Evolutionary conservation across 116 monocot genomes (phyloP), one percentile per base, ranked within the genome.

Genomic region (Posidonia oceanica): DNA sequence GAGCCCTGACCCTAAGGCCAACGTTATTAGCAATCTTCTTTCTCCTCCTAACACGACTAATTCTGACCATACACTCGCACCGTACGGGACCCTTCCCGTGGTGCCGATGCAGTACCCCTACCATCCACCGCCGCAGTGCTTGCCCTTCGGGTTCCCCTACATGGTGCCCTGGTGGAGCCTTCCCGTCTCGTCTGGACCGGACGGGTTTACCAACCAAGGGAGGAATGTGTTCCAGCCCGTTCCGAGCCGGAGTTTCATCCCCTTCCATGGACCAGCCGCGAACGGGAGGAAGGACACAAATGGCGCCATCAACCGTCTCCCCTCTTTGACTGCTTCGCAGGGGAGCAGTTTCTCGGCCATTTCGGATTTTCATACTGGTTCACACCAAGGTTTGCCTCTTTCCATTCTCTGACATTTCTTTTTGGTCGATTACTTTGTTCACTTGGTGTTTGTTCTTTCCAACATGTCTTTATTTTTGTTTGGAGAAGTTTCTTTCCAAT

Each of bases 101-200:
- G 41, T 75, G 59, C 57, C 59, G 44, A 52, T 75, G 75, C 75
- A 52, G 14, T 67, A 42, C 67, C 58, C 74, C 12, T 52, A 41
- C 40, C 44, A 5, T 6, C 44, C 44, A 44, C n/a, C n/a, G n/a
- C 67, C 42, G 10, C 67, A 66, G 61, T 68, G 44, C 38, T 12
- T 61, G 36, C 52, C 51, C 4, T 75, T 36, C 37, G 61, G 61
- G 4, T 60, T 61, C 52, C 36, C 75, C 21, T 75, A 38, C 51
- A 39, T 69, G 75, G 61, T 76, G 60, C 69, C 76, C 3, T 76
- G 76, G 51, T 76, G 66, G 75, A 52, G 22, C 21, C 39, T 65
- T 14, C 54, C 54, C 36, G 52, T 62, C 2, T 54, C 75, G 41
- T 39, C 74, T 3, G 66, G 36, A 16, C 15, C 48, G 7, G 61